phyloP scores from a whole-genome alignment of 1,139 yeast species.

The Pichia terricola region DNA sequence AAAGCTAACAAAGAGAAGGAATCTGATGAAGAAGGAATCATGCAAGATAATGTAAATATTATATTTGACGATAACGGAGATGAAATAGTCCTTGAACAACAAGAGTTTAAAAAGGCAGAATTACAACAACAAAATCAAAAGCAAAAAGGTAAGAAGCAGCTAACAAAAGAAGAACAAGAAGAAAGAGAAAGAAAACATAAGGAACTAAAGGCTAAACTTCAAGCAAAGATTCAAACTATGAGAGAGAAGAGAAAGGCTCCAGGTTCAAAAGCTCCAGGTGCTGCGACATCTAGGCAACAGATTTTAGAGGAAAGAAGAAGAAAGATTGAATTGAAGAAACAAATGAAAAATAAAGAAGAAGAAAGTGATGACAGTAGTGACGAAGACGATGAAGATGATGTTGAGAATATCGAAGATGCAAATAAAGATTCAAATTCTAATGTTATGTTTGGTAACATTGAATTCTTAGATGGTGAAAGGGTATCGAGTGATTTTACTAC shows the following conservation, averaged over 20 bases:
- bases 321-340: conserved; percentile 33
- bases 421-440: conserved; percentile 10
- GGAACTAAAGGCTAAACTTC: conserved; percentile 49
- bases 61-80: conserved; percentile 32
- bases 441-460: conserved; percentile 73
- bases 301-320: conserved; percentile 51
- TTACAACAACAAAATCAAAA: conserved; percentile 13
- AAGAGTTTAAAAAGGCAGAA: conserved; percentile 10
- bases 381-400: conserved; percentile 34
- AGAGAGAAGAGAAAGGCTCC: conserved; percentile 86
- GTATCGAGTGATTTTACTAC: conserved; percentile 68
- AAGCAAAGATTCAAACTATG: conserved; percentile 58
- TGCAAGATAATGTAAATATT: conserved; percentile 36
- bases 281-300: conserved; percentile 73
- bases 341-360: conserved; percentile 21
- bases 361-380: conserved; percentile 29
- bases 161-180: conserved; percentile 38
- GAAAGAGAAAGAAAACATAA: conserved; percentile 48
- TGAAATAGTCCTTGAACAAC: neutral
- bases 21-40: conserved; percentile 20
- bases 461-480: conserved; percentile 72
- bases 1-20: neutral
- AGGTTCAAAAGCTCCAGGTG: conserved; percentile 70
- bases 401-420: conserved; percentile 18
- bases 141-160: conserved; percentile 22